A percentile compares a stretch with the other conserved stretches of the same genome.
Conservation (phyloP, 2,329 filamentous ascomycete genomes). For the Tolypocladium nubicola region DNA sequence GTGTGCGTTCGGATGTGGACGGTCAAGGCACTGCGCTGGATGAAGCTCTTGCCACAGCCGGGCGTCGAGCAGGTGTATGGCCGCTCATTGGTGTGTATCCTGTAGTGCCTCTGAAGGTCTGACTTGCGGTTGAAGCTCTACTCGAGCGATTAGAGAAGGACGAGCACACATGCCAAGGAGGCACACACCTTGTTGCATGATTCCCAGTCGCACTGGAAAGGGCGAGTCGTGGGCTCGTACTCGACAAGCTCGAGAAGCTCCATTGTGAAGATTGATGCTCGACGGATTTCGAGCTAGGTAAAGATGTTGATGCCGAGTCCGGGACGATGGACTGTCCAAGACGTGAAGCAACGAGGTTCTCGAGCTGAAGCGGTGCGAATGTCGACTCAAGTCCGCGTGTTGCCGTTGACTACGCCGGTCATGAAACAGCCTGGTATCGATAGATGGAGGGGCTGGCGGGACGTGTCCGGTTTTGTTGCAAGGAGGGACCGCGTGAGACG, state of each 20-base stretch:
- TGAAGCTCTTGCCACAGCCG: conserved; percentile 60
- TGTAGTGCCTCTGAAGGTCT: conserved; percentile 58
- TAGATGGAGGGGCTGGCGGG: neutral
- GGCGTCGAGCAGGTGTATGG: conserved; percentile 51
- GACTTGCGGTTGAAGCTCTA: conserved; percentile 66
- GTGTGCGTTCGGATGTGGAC: conserved; percentile 63
- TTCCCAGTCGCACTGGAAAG: conserved; percentile 55
- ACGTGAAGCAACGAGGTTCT: neutral
- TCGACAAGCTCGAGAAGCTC: conserved; percentile 56
- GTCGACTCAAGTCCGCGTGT: neutral
- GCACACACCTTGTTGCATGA: conserved; percentile 47
- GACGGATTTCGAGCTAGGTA: neutral
- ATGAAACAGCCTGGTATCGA: neutral
- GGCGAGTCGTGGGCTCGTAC: conserved; percentile 50
- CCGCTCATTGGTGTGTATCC: conserved; percentile 62
- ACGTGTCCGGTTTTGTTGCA: neutral
- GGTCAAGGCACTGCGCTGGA: conserved; percentile 58
- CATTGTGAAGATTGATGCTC: conserved; percentile 25
- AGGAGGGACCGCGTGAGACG: neutral
- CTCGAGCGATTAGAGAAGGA: neutral
- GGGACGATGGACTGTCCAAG: neutral
- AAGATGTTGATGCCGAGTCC: neutral
- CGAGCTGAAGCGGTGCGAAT: neutral
- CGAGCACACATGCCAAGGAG: neutral
- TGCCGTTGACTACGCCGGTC: neutral